phyloP scores from a whole-genome alignment of 495 filamentous ascomycete species.

The Clavariopsis aquatica region DNA sequence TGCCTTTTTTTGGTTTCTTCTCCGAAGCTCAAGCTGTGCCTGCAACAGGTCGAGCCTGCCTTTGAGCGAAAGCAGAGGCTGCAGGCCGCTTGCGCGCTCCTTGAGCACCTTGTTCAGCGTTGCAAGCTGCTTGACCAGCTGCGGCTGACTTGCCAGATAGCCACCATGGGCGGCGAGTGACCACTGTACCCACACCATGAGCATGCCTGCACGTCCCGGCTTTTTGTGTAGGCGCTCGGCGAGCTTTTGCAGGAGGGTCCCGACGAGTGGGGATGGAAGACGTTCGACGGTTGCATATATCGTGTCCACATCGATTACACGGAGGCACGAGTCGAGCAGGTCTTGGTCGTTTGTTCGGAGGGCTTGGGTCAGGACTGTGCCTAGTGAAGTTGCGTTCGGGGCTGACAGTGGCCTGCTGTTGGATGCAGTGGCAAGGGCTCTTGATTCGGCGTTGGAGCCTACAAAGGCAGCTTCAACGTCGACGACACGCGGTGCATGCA shows the following conservation, averaged over 20 bases:
- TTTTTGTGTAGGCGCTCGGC: conserved; percentile 83
- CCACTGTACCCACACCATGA: conserved; percentile 98
- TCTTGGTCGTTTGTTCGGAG: conserved; percentile 85
- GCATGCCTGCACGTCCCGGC: conserved; percentile 81
- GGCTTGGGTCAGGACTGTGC: conserved; percentile 87
- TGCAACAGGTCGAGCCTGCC: conserved; percentile 90
- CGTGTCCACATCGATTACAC: conserved; percentile 67
- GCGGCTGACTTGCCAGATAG: conserved; percentile 77
- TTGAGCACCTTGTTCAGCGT: conserved; percentile 81
- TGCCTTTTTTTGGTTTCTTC: conserved; percentile 55
- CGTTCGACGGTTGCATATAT: conserved; percentile 87
- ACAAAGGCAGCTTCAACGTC: conserved; percentile 69
- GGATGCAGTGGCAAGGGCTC: conserved; percentile 45
- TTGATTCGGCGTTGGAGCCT: conserved; percentile 43
- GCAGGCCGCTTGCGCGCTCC: conserved; percentile 78
- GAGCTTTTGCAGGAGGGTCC: conserved; percentile 74
- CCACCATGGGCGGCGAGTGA: conserved; percentile 93
- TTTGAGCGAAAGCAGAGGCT: conserved; percentile 81
- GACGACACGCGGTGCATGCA: conserved; percentile 47
- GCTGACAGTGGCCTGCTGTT: conserved; percentile 26
- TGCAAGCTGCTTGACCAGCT: conserved; percentile 71
- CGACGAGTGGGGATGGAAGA: conserved; percentile 79
- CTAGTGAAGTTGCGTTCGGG: conserved; percentile 76
- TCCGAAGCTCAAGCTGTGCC: conserved; percentile 78
- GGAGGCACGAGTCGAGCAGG: conserved; percentile 89